Evolutionary conservation across 495 filamentous ascomycete genomes (phyloP), one percentile per base, ranked within the genome.

Genomic region (Penicillium lagena): DNA sequence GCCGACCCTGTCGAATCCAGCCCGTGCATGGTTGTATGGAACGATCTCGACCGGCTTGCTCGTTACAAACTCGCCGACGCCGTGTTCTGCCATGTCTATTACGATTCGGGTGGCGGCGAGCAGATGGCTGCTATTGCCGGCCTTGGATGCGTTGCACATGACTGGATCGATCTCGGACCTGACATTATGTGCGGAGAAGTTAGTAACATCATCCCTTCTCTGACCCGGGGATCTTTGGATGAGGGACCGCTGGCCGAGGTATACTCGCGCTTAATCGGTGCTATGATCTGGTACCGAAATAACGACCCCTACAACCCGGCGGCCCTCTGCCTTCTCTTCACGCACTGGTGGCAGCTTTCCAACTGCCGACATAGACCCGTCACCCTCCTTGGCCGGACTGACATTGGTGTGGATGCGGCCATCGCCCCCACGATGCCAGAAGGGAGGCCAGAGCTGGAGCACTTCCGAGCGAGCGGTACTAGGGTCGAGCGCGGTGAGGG

Each of bases 251-350:
- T 47, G 32, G 33, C 45, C 6, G 45, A 47, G 39, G 38, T 47
- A 15, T 47, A 47, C 12, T 22, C 45, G 1, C 45, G 45, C 12
- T 37, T 47, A 32, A 42, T 47, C 17, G 45, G 45, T 33, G 31
- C 45, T 33, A 47, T 47, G 45, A 47, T 47, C 39, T 47, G 45
- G 45, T 47, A 47, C 39, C 45, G 45, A 8, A 47, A 47, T 22
- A 47, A 47, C 11, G 45, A 47, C 22, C 39, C 45, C 0, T 47
- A 47, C 39, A 47, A 47, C 34, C 45, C 45, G 12, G 45, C 45
- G 4, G 39, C 45, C 22, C 45, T 47, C 9, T 47, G 45, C 32
- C 45, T 47, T 32, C 38, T 47, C 1, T 37, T 30, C 32, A 47
- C 45, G 17, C 45, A 47, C 45, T 47, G 45, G 45, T 47, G 45